Base-by-base conservation (phyloP, 371 early-diverging fungal genomes). In the Smittium mucronatum region DNA sequence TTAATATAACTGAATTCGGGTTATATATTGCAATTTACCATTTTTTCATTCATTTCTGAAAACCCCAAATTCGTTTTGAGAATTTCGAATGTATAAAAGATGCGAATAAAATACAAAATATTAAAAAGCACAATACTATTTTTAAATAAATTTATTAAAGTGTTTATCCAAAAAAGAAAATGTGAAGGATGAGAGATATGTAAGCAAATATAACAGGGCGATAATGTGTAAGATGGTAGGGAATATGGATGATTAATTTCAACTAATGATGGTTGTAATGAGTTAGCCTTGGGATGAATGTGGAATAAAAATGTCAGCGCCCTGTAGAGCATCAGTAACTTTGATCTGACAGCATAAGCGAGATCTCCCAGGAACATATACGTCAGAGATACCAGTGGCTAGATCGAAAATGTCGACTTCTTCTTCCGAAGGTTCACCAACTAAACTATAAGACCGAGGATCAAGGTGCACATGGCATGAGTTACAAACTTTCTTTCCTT, bases 341-440 rank as follows among this genome's bases (percentile, higher is more conserved):
- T 11, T 63, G 28, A 63, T 28, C 8, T n/a, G n/a, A 63, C 63
- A 63, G n/a, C 63, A 11, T 11, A 63, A n/a, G 11, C 63, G 5
- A 16, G 63, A 63, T 32, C 63, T 63, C 28, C 63, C 63, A 11
- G 26, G 32, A 16, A 63, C 28, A 63, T n/a, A n/a, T n/a, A n/a
- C n/a, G n/a, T n/a, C n/a, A n/a, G n/a, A n/a, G n/a, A n/a, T 63
- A 15, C 63, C 63, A 5, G 28, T 32, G 32, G 65, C 2, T 33
- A 65, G 32, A 30, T 65, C 65, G 8, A 65, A 34, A n/a, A 65
- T 65, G 65, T 65, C 65, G 17, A 28, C 32, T 32, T 65, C 65
- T 65, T 65, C 65, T 30, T 65, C 65, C 11, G 65, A 65, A 8
- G 65, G 65, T n/a, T 17, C 29, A 35, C 32, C 65, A 8, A 65